Base-by-base conservation (phyloP, 75 land plant species). In the Picea glauca region DNA sequence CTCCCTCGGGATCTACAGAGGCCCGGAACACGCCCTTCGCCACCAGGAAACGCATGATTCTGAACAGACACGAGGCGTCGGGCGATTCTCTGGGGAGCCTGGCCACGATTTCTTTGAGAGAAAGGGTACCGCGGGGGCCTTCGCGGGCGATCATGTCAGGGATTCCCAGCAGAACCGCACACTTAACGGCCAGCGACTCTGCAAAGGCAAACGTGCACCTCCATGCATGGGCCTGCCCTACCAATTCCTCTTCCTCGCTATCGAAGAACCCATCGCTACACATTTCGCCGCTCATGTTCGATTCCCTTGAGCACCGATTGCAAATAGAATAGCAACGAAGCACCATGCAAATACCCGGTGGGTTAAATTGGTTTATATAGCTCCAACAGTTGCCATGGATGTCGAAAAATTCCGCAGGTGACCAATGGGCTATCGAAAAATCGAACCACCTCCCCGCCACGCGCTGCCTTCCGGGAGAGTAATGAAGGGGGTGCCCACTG, bases 21-120 rank as follows among this genome's bases (percentile, higher is more conserved):
- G 43, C 31, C 59, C 76, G 21, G 78, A 92, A 86, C 78, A 88
- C 72, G 35, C 88, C 85, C 8, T 59, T 58, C 57, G 83, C 83
- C 7, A 76, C 84, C 23, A 90, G 76, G 8, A 88, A 20, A 31
- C 90, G 83, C 90, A 92, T 86, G 58, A 92, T 78, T 20, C 43
- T 46, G 77, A 63, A 62, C 13, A 92, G 62, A 58, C 3, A 17
- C 5, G 21, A 21, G 18, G 61, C 58, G 58, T 85, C 83, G 17
- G 40, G 15, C 1, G 77, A 70, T 38, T 58, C 77, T 62, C 77
- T 72, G 3, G 76, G 72, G 54, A 87, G 82, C 14, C 75, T 79
- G 2, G 81, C 60, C 60, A 72, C 75, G 33, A 90, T 80, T 13
- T 90, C 80, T 20, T 75, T 46, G 35, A 81, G 81, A 32, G 90